A percentile compares a stretch with the other conserved stretches of the same genome.
Evolutionary conservation across 176 grass and related monocot species (phyloP).

Genomic region (Carex scoparia): DNA sequence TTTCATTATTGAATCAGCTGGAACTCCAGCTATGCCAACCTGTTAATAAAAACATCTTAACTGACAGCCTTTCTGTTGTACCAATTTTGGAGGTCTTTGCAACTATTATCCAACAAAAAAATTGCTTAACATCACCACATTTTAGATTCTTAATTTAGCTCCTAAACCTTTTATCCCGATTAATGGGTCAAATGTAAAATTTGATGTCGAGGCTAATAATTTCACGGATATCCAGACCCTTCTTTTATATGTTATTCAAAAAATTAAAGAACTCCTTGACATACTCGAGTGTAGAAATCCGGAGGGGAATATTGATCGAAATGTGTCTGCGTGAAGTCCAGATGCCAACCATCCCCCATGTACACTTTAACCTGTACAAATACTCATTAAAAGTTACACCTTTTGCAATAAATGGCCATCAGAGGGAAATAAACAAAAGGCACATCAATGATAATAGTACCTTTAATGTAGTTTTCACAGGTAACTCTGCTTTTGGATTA

Average conservation of each 20-base stretch:
- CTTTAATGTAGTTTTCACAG: conserved; percentile 61
- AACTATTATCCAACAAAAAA: not conserved
- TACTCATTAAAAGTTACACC: conserved; percentile 1
- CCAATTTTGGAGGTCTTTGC: not conserved
- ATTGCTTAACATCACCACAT: not conserved
- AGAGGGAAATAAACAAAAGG: not conserved
- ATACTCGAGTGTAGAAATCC: conserved; percentile 81
- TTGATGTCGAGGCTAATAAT: not conserved
- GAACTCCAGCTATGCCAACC: conserved; percentile 81
- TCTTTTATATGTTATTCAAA: not conserved
- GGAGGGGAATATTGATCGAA: conserved; percentile 92
- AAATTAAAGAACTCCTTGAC: not conserved
- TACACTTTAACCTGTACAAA: conserved; percentile 76
- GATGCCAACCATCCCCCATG: conserved; percentile 84
- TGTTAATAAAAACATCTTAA: conserved; percentile 23
- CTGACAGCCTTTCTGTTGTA: not conserved
- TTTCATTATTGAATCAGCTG: conserved; percentile 65
- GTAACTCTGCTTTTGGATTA: conserved; percentile 59
- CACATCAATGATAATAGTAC: not conserved
- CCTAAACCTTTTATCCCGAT: not conserved
- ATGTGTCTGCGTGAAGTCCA: conserved; percentile 73
- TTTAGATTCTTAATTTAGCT: not conserved
- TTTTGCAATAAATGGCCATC: not conserved
- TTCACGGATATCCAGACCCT: not conserved
- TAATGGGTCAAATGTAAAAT: not conserved